Evolutionary conservation across 2,329 filamentous ascomycete genomes (phyloP), one percentile per base, ranked within the genome.

Genomic region (Alternaria metachromatica): DNA sequence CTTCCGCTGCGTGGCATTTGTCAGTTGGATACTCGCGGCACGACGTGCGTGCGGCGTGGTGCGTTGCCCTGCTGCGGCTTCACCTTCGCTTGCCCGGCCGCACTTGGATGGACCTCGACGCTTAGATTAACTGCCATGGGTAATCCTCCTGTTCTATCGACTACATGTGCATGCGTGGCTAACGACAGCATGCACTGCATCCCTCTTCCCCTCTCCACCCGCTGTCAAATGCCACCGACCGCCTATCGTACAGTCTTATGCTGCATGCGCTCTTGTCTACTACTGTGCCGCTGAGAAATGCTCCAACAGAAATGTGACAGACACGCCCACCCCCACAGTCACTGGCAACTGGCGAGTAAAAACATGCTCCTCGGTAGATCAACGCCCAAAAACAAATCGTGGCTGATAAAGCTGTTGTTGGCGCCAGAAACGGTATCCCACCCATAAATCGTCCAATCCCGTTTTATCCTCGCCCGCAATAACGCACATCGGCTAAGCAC

Each of bases 381-480:
- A 67, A 68, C 69, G 69, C 69, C 67, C 73, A 73, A 73, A 74
- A 72, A 58, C 67, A 76, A 66, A 64, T 60, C 69, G 66, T 67
- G 68, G 68, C 69, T 67, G 69, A 73, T 69, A 66, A 70, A 72
- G 62, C 70, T 68, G 58, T 67, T 65, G 67, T 63, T 59, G 58
- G 60, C 63, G 66, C 67, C 69, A 43, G 65, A 69, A 65, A 63
- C 63, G 60, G 63, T 56, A 55, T 65, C 61, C 61, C 65, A 69
- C 69, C 68, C 70, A 55, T 68, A 57, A 60, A 64, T 57, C 62
- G 58, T 57, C 76, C 74, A 77, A 76, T 78, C 63, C 69, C 75
- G 70, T 72, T 75, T 73, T 75, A 75, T 58, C 69, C 67, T 71
- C 73, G 58, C 63, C 65, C 67, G 54, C 53, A 67, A 62, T 60